These are phyloP conservation scores for Cephalotrichum gorgonifer DNA, from an alignment of 2,329 filamentous ascomycete genomes.

Conservation along the genomic window DNA sequence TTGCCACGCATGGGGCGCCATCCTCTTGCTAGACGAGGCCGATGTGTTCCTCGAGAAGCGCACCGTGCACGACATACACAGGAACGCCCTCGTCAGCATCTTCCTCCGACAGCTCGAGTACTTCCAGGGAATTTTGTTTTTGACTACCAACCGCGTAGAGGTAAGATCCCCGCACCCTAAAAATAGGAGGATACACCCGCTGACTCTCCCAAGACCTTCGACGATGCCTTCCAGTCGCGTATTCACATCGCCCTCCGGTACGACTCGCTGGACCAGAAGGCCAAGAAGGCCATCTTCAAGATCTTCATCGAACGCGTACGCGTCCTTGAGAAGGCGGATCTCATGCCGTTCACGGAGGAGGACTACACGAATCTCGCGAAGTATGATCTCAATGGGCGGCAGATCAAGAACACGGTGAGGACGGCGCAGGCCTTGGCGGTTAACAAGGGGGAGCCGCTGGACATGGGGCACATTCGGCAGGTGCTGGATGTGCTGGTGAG, in stretches of 20 bases:
- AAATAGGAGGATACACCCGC: neutral
- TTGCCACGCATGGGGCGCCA: conserved; percentile 14
- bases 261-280: conserved; percentile 60
- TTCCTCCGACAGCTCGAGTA: conserved; percentile 30
- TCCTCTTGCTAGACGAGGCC: conserved; percentile 15
- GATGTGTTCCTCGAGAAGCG: conserved; percentile 12
- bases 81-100: conserved; percentile 19
- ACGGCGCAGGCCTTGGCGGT: conserved; percentile 76
- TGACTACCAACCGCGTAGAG: conserved; percentile 34
- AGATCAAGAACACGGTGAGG: conserved; percentile 71
- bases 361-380: conserved; percentile 59
- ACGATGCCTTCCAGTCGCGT: conserved; percentile 80
- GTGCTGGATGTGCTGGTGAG: conserved; percentile 77
- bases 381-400: conserved; percentile 49
- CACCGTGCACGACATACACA: conserved; percentile 11
- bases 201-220: conserved; percentile 56
- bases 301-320: conserved; percentile 70
- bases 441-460: conserved; percentile 59
- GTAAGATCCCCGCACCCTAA: neutral
- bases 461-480: conserved; percentile 69
- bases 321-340: conserved; percentile 47
- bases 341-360: conserved; percentile 52
- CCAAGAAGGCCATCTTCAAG: conserved; percentile 71
- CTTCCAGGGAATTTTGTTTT: conserved; percentile 28
- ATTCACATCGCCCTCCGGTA: conserved; percentile 82